phyloP scores from a whole-genome alignment of 2,329 filamentous ascomycete species.

The Colletotrichum theobromicola region DNA sequence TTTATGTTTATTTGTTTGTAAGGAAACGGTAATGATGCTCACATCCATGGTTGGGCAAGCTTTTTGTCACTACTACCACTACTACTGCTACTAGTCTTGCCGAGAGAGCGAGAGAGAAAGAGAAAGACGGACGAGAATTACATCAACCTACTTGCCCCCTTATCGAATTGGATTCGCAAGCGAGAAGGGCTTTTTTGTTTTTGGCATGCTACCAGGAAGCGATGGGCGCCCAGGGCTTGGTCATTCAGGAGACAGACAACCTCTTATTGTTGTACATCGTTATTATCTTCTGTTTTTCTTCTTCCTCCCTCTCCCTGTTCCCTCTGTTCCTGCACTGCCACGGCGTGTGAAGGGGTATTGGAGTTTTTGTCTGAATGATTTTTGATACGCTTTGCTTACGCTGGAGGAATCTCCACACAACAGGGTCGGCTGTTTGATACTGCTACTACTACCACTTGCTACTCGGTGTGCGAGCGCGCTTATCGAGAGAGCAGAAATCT shows the following conservation, averaged over 20 bases:
- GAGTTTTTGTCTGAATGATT: not conserved
- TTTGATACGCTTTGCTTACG: not conserved
- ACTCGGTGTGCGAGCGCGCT: not conserved
- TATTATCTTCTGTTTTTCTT: not conserved
- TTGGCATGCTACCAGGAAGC: constrained; percentile 4
- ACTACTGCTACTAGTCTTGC: not conserved
- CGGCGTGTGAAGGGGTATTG: not conserved
- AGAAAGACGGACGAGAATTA: not conserved
- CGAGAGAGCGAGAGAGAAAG: not conserved
- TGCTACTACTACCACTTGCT: too few relatives aligned
- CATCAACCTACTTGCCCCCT: not conserved
- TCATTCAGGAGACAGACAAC: not conserved
- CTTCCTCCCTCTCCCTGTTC: not conserved
- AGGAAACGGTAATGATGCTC: constrained; percentile 15
- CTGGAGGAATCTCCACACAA: not conserved
- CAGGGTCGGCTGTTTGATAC: not conserved
- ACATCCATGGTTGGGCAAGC: not conserved
- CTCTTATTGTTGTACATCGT: constrained; percentile 8
- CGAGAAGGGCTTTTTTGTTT: not conserved
- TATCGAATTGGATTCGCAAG: constrained; percentile 11
- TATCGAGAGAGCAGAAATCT: not conserved
- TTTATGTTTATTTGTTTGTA: constrained; percentile 5
- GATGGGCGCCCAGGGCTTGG: not conserved
- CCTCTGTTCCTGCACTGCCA: not conserved
- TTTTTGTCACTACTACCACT: not conserved